Evolutionary conservation across 2,329 filamentous ascomycete genomes (phyloP).

Genomic region (Aspergillus sergii): DNA sequence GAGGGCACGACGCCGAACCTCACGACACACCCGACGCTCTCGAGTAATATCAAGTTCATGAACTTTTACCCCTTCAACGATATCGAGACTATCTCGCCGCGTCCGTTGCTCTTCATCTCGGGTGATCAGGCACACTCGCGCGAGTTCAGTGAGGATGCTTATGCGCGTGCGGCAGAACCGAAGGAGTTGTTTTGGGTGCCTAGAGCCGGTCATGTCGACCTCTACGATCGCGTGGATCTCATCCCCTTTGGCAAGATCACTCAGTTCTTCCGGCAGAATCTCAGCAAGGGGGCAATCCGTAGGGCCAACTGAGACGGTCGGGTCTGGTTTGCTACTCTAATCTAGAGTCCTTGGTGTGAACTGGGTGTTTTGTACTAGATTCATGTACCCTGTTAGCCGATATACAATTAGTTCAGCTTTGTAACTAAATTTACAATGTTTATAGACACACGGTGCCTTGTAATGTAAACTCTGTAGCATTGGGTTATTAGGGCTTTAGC

Average conservation of each 20-base stretch:
- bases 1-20: constrained; percentile 18
- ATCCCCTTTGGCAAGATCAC: constrained; percentile 38
- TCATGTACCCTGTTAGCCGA: not conserved
- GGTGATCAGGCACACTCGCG: constrained; percentile 27
- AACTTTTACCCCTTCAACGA: constrained; percentile 29
- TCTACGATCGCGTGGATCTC: constrained; percentile 41
- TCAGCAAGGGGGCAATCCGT: not conserved
- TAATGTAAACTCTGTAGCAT: too few species aligned
- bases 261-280: constrained; percentile 24
- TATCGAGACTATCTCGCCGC: constrained; percentile 26
- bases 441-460: too few species aligned
- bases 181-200: constrained; percentile 40
- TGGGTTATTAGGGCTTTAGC: too few species aligned
- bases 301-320: too few species aligned
- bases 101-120: constrained; percentile 26
- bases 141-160: constrained; percentile 28
- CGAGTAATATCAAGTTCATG: constrained; percentile 33
- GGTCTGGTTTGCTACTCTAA: not conserved
- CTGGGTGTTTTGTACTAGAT: not conserved
- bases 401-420: not conserved
- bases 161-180: constrained; percentile 33
- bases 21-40: constrained; percentile 36
- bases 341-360: not conserved
- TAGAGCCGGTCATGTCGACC: constrained; percentile 38
- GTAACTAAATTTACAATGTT: not conserved